These are phyloP conservation scores for Trametes gibbosa DNA, from an alignment of 768 basidiomycete genomes.

Conservation along the genomic window DNA sequence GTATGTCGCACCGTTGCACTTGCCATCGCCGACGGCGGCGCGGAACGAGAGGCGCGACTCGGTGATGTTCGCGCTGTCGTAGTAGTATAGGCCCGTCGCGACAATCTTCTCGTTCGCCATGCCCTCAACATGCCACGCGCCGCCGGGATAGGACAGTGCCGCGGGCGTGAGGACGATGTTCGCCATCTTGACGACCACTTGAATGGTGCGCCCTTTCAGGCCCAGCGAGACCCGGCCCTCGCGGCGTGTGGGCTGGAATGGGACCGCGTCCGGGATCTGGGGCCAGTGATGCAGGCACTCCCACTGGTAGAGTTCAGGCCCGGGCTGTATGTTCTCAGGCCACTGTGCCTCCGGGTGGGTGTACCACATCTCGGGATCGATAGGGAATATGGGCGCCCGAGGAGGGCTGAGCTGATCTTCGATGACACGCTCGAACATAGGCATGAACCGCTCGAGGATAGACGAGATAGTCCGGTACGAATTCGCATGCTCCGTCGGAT, in stretches of 20 bases:
- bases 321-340: neutral
- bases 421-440: constrained; percentile 28
- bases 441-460: constrained; percentile 22
- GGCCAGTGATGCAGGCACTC: neutral
- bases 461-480: constrained; percentile 19
- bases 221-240: neutral
- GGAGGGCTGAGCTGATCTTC: constrained; percentile 6
- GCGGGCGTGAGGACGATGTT: constrained; percentile 33
- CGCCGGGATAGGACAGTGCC: constrained; percentile 30
- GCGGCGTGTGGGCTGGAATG: neutral
- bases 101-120: constrained; percentile 22
- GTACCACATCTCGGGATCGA: constrained; percentile 7
- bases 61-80: constrained; percentile 32
- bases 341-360: neutral
- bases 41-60: constrained; percentile 34
- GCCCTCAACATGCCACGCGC: constrained; percentile 36
- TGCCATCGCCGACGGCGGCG: constrained; percentile 16
- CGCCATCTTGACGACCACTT: constrained; percentile 42
- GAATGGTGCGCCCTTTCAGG: constrained; percentile 24
- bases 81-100: constrained; percentile 22
- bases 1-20: neutral
- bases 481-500: constrained; percentile 16
- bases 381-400: neutral
- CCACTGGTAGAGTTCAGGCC: neutral
- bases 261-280: neutral